Evolutionary conservation across 495 filamentous ascomycete genomes (phyloP), one percentile per base, ranked within the genome.

Genomic region (Lentithecium fluviatile): DNA sequence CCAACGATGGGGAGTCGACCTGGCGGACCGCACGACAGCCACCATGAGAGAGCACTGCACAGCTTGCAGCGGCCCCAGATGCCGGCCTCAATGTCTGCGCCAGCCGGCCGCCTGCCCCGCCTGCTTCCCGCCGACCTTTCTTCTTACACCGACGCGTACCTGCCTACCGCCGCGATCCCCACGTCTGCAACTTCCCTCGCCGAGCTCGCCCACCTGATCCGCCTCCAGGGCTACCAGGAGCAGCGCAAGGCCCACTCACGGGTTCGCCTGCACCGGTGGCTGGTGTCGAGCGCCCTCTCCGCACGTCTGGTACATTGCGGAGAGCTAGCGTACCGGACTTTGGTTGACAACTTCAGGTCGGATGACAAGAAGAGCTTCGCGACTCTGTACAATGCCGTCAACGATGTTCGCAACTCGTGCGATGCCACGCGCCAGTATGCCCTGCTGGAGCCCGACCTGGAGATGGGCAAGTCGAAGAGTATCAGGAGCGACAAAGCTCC

Each of bases 301-400:
- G 83, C 90, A 62, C 88, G 92, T 53, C 79, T 95, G 70, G 81
- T 87, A 73, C 84, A 89, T 58, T 86, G 86, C 60, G 88, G 88
- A 53, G 85, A 88, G 66, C 83, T 88, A 43, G 84, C 88, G 51
- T 86, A 94, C 73, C 82, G 87, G 17, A 89, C 88, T 63, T 77
- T 98, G 68, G 89, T 94, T 64, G 92, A 98, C 69, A 83, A 84
- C 69, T 90, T 95, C 73, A 88, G 88, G 66, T 85, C 87, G 47
- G 92, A 95, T 71, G 90, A 97, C 73, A 95, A 94, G 77, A 85
- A 85, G 67, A 86, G 80, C 65, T 98, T 98, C 76, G 88, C 87
- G 53, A 83, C 82, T 68, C 78, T 96, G 46, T 96, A 92, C 73
- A 89, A 93, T 78, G 87, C 90, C 49, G 80, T 96, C 60, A 86